Conservation (phyloP, 805 yeast species). For the Wickerhamomyces canadensis region DNA sequence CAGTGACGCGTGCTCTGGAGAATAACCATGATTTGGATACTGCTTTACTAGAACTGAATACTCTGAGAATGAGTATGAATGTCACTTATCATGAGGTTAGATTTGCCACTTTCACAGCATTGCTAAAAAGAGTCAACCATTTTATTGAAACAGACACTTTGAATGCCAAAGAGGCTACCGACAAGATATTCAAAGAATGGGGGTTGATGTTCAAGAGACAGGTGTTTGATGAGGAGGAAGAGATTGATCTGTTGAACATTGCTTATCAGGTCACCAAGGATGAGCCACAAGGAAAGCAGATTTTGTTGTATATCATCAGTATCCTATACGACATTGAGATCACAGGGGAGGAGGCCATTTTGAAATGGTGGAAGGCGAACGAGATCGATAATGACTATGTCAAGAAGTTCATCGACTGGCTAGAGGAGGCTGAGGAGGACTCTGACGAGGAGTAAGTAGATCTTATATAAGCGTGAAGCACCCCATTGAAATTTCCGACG, state of each 20-base stretch:
- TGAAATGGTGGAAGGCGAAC: constrained; percentile 73
- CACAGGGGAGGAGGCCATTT: constrained; percentile 73
- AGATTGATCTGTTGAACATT: constrained; percentile 55
- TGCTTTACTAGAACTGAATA: constrained; percentile 86
- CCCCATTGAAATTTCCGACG: no score
- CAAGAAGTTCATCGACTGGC: constrained; percentile 80
- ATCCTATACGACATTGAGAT: constrained; percentile 78
- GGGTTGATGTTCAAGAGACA: constrained; percentile 76
- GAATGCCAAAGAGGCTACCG: constrained; percentile 69
- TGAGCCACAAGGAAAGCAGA: constrained; percentile 36
- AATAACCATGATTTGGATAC: constrained; percentile 92
- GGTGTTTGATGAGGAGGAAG: constrained; percentile 76
- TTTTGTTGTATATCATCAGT: constrained; percentile 43
- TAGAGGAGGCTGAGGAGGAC: constrained; percentile 71
- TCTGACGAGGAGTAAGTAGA: constrained; percentile 37
- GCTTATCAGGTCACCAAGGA: constrained; percentile 37
- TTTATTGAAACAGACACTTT: constrained; percentile 74
- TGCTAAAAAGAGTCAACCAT: constrained; percentile 63
- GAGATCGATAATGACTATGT: constrained; percentile 39
- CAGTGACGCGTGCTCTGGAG: constrained; percentile 86
- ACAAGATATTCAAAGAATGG: constrained; percentile 77
- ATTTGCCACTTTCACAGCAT: constrained; percentile 68
- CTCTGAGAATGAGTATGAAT: constrained; percentile 95
- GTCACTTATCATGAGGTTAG: constrained; percentile 93
- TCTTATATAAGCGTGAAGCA: no score